Evolutionary conservation across 106 monocot genomes (phyloP).

Genomic region (Acanthochlamys bracteata): DNA sequence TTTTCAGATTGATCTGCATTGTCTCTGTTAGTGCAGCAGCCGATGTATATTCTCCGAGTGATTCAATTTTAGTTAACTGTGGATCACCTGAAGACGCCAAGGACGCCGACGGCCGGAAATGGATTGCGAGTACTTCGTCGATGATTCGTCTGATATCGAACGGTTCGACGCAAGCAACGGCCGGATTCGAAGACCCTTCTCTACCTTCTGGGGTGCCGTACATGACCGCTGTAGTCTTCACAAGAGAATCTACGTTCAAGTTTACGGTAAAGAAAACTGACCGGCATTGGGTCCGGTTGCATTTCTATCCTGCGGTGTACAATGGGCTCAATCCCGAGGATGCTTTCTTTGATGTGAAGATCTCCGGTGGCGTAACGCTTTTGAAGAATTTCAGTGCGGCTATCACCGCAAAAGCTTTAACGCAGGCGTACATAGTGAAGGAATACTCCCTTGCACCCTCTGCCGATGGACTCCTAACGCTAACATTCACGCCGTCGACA

Average conservation of each 20-base stretch:
- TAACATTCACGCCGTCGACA: constrained; percentile 59
- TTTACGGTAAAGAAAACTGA: constrained; percentile 34
- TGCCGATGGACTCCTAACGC: constrained; percentile 23
- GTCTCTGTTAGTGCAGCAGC: not conserved
- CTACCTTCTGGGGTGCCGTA: constrained; percentile 73
- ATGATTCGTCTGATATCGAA: constrained; percentile 15
- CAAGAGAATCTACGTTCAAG: constrained; percentile 37
- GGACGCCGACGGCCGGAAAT: constrained; percentile 40
- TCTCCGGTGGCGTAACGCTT: constrained; percentile 53
- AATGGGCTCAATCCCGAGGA: constrained; percentile 28
- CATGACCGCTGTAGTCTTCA: constrained; percentile 75
- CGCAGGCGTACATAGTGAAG: constrained; percentile 42
- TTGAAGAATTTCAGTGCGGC: constrained; percentile 38
- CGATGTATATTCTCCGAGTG: constrained; percentile 9
- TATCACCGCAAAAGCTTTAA: constrained; percentile 18
- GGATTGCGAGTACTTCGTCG: constrained; percentile 18
- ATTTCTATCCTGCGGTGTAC: constrained; percentile 78
- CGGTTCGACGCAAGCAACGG: constrained; percentile 31
- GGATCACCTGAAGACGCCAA: constrained; percentile 27
- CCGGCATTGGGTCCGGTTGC: constrained; percentile 74
- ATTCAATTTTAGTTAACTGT: constrained; percentile 48
- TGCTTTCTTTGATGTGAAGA: constrained; percentile 57
- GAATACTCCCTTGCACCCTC: constrained; percentile 54
- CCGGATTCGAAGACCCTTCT: constrained; percentile 64
- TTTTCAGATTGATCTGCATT: not conserved